These are phyloP conservation scores for Entonaema liquescens DNA, from an alignment of 495 filamentous ascomycete species.

Conservation along the genomic window DNA sequence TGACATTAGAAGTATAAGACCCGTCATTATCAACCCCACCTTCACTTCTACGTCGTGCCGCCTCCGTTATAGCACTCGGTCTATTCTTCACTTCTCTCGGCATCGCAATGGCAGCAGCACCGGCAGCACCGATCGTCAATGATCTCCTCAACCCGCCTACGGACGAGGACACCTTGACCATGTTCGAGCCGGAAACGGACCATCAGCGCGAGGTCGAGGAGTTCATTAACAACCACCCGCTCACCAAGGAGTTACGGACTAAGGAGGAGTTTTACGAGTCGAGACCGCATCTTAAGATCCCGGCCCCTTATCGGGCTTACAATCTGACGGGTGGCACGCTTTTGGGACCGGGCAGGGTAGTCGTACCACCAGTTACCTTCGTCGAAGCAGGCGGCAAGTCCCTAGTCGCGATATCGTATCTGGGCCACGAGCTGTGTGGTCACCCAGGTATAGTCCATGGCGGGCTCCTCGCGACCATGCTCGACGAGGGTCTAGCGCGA, in stretches of 20 bases:
- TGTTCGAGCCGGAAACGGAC: constrained; percentile 71
- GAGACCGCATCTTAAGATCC: constrained; percentile 88
- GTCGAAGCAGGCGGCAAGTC: constrained; percentile 73
- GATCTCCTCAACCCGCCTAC: constrained; percentile 63
- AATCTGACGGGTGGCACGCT: constrained; percentile 87
- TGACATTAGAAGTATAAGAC: constrained; percentile 12
- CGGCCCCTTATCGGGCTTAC: constrained; percentile 67
- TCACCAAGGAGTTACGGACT: constrained; percentile 70
- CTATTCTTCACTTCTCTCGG: constrained; percentile 60
- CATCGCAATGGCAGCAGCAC: constrained; percentile 62
- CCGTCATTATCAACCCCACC: constrained; percentile 5
- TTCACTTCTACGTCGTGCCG: constrained; percentile 38
- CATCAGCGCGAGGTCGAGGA: constrained; percentile 70
- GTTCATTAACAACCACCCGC: constrained; percentile 77
- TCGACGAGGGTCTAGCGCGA: constrained; percentile 90
- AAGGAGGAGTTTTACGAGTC: constrained; percentile 76
- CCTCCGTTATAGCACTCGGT: constrained; percentile 46
- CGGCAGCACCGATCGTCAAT: constrained; percentile 54
- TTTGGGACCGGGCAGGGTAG: constrained; percentile 76
- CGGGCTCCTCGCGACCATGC: constrained; percentile 86
- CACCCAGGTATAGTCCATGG: constrained; percentile 94
- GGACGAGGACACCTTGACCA: constrained; percentile 75
- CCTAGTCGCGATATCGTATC: constrained; percentile 77
- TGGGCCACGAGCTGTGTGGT: constrained; percentile 85
- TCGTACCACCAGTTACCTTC: constrained; percentile 84